Conservation (phyloP, 108 stramenopile genomes). For the Pinguiococcus pyrenoidosus region DNA sequence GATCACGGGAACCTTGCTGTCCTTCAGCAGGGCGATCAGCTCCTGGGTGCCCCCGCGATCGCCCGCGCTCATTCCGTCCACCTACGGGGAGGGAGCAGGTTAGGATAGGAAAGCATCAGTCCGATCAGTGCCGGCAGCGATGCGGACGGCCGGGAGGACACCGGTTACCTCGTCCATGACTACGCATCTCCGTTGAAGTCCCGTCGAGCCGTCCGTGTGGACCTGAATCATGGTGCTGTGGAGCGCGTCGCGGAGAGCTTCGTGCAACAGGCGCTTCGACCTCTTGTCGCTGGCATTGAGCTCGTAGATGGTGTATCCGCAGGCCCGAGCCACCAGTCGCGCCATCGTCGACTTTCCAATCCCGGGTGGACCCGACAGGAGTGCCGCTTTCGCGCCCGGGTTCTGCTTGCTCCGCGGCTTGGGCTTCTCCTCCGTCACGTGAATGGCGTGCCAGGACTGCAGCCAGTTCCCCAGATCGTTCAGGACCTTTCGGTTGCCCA, state of each 20-base stretch:
- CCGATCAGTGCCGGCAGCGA: too few species aligned
- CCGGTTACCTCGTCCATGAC: slow-evolving; percentile 99
- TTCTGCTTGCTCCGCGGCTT: slow-evolving; percentile 26
- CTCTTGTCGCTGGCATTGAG: slow-evolving; percentile 91
- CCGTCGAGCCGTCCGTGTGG: neutral
- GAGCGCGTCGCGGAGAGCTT: neutral
- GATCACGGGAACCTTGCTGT: slow-evolving; percentile 82
- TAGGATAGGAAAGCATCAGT: too few species aligned
- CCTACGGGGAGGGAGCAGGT: too few species aligned
- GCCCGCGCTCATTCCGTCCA: slow-evolving; percentile 94
- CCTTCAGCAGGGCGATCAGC: slow-evolving; percentile 88
- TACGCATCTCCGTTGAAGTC: slow-evolving; percentile 47
- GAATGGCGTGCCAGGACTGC: slow-evolving; percentile 52
- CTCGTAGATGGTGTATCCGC: slow-evolving; percentile 77
- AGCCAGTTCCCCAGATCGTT: slow-evolving; percentile 38
- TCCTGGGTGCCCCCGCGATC: slow-evolving; percentile 83
- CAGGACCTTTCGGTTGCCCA: slow-evolving; percentile 18
- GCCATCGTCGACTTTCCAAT: slow-evolving; percentile 67
- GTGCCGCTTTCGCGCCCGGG: slow-evolving; percentile 62
- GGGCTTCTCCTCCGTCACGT: slow-evolving; percentile 11
- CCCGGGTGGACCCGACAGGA: slow-evolving; percentile 83
- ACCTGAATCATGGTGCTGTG: neutral
- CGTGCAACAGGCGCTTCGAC: slow-evolving; percentile 35
- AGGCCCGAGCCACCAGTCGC: slow-evolving; percentile 57
- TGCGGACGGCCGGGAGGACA: too few species aligned